A percentile compares a stretch with the other conserved stretches of the same genome.
Conservation (phyloP, 148 eudicot species). For the Salicornia ramosissima region DNA sequence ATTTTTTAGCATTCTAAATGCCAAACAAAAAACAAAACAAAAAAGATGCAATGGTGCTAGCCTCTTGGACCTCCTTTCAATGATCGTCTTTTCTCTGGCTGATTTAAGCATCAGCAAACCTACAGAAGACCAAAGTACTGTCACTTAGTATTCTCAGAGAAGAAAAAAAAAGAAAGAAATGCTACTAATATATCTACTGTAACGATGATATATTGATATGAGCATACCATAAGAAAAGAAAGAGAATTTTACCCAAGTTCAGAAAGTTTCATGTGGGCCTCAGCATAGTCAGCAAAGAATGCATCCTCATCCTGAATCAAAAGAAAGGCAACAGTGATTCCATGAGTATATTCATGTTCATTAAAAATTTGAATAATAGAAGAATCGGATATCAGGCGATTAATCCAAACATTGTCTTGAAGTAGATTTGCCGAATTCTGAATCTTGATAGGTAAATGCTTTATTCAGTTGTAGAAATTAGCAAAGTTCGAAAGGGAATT, state of each 20-base stretch:
- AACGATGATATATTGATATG: background rate
- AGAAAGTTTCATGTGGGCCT: slow-evolving; percentile 79
- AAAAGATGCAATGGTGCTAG: slow-evolving; percentile 11
- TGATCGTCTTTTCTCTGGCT: background rate
- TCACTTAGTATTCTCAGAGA: too few relatives aligned
- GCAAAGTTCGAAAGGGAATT: too few relatives aligned
- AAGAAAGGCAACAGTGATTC: background rate
- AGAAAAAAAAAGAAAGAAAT: too few relatives aligned
- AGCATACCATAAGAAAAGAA: background rate
- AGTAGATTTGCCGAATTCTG: too few relatives aligned
- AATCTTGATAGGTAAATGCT: too few relatives aligned
- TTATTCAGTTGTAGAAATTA: too few relatives aligned
- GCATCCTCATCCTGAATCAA: slow-evolving; percentile 78
- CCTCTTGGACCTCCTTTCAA: background rate
- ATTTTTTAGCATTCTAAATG: background rate
- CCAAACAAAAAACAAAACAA: slow-evolving; percentile 10
- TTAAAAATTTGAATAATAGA: too few relatives aligned
- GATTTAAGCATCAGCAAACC: slow-evolving; percentile 69
- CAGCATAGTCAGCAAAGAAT: slow-evolving; percentile 89
- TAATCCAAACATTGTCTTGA: too few relatives aligned
- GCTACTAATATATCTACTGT: too few relatives aligned
- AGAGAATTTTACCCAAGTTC: slow-evolving; percentile 94
- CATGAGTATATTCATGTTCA: background rate
- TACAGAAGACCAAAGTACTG: slow-evolving; percentile 8
- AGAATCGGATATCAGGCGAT: too few relatives aligned